Evolutionary conservation across 2,329 filamentous ascomycete species (phyloP).

Genomic region (Orbilia quercus): DNA sequence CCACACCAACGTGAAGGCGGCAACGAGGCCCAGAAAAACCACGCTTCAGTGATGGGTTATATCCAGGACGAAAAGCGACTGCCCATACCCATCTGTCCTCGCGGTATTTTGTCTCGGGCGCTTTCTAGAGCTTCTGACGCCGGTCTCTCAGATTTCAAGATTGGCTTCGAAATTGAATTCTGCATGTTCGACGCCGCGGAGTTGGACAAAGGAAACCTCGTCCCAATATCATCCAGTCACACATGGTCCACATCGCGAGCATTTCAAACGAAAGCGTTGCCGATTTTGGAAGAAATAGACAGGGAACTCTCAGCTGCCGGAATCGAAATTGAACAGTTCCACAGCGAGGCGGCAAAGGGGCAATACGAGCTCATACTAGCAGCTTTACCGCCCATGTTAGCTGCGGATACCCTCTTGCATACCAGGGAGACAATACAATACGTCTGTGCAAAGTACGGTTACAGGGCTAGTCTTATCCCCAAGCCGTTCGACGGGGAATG

Average conservation of each 20-base stretch:
- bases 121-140: conserved; percentile 68
- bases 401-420: conserved; percentile 78
- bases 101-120: conserved; percentile 71
- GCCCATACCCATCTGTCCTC: conserved; percentile 70
- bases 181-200: conserved; percentile 71
- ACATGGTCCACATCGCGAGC: conserved; percentile 76
- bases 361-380: conserved; percentile 83
- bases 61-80: conserved; percentile 45
- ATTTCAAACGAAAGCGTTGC: conserved; percentile 69
- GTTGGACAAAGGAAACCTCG: conserved; percentile 61
- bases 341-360: conserved; percentile 77
- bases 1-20: conserved; percentile 43
- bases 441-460: conserved; percentile 72
- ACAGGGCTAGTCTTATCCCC: conserved; percentile 78
- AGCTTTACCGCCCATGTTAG: conserved; percentile 71
- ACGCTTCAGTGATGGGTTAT: conserved; percentile 58
- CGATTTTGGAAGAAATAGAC: conserved; percentile 75
- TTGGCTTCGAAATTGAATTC: conserved; percentile 87
- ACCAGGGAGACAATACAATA: conserved; percentile 76
- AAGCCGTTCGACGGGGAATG: conserved; percentile 71
- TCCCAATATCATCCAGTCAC: conserved; percentile 72
- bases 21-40: conserved; percentile 11
- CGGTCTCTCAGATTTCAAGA: conserved; percentile 69
- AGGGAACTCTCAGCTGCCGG: conserved; percentile 71
- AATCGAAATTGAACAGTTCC: conserved; percentile 77